Conservation (phyloP, 257 asterid species). For the Echium plantagineum region DNA sequence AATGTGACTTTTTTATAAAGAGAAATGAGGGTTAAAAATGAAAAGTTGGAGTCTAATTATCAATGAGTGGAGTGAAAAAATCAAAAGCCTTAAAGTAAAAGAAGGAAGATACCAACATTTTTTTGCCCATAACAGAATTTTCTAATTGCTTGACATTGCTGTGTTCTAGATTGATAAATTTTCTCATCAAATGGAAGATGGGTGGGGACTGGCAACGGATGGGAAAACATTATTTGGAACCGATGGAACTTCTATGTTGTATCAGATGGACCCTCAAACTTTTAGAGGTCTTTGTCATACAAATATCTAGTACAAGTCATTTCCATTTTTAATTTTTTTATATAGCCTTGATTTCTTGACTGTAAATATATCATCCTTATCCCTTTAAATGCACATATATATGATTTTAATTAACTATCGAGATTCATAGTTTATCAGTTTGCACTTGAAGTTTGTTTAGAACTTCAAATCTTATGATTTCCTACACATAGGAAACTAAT, state of each 20-base stretch:
- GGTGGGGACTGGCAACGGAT: slow-evolving; percentile 96
- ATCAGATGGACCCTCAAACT: slow-evolving; percentile 56
- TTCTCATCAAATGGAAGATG: slow-evolving; percentile 74
- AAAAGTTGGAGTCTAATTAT: too few species aligned
- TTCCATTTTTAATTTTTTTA: too few species aligned
- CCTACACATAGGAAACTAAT: background rate
- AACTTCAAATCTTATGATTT: background rate
- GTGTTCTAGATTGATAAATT: slow-evolving; percentile 49
- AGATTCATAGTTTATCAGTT: background rate
- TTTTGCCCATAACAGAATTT: background rate
- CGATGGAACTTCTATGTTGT: slow-evolving; percentile 86
- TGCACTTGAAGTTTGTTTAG: background rate
- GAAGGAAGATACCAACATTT: background rate
- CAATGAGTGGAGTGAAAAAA: too few species aligned
- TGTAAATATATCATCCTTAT: background rate
- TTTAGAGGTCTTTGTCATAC: slow-evolving; percentile 42
- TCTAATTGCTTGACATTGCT: background rate
- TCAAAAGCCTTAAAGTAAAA: too few species aligned
- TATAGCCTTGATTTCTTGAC: too few species aligned
- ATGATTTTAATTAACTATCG: background rate
- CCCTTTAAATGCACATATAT: background rate
- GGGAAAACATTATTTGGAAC: slow-evolving; percentile 68
- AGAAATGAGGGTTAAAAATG: too few species aligned
- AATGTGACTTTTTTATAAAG: too few species aligned
- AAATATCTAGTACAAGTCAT: slow-evolving; percentile 1